phyloP scores from a whole-genome alignment of 768 basidiomycete species.

The Pseudohyphozyma bogoriensis region DNA sequence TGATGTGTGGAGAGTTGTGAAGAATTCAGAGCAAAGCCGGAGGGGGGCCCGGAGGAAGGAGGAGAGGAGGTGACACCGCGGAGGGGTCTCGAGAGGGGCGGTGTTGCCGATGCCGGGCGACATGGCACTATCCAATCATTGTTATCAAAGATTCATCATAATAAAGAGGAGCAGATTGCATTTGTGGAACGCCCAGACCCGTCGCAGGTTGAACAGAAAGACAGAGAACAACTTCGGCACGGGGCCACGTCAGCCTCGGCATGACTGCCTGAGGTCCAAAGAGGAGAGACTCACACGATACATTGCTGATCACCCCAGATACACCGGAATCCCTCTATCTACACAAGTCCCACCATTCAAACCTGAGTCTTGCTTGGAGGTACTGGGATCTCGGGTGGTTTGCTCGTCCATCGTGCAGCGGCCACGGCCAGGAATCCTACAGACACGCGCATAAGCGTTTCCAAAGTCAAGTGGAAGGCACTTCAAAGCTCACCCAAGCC shows the following conservation, averaged over 20 bases:
- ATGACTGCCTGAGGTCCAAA: neutral
- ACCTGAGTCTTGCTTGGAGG: too few relatives aligned
- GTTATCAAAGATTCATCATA: neutral
- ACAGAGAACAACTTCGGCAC: neutral
- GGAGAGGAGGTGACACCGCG: neutral
- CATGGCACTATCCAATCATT: neutral
- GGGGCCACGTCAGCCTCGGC: neutral
- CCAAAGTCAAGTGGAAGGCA: neutral
- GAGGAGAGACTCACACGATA: neutral
- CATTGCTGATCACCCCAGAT: too few relatives aligned
- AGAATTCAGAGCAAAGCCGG: neutral
- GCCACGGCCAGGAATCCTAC: conserved; percentile 25
- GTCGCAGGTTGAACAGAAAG: neutral
- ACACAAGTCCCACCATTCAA: too few relatives aligned
- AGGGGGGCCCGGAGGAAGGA: neutral
- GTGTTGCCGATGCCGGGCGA: neutral
- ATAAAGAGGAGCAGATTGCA: too few relatives aligned
- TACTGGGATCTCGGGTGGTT: neutral
- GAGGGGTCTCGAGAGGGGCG: neutral
- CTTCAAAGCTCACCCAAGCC: conserved; percentile 9
- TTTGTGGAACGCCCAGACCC: too few relatives aligned
- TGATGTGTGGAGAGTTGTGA: neutral
- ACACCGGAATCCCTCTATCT: too few relatives aligned
- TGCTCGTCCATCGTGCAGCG: conserved; percentile 9
- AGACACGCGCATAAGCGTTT: neutral